These are phyloP conservation scores for Tagetes patula DNA, from an alignment of 129 eudicot genomes.

Conservation along the genomic window DNA sequence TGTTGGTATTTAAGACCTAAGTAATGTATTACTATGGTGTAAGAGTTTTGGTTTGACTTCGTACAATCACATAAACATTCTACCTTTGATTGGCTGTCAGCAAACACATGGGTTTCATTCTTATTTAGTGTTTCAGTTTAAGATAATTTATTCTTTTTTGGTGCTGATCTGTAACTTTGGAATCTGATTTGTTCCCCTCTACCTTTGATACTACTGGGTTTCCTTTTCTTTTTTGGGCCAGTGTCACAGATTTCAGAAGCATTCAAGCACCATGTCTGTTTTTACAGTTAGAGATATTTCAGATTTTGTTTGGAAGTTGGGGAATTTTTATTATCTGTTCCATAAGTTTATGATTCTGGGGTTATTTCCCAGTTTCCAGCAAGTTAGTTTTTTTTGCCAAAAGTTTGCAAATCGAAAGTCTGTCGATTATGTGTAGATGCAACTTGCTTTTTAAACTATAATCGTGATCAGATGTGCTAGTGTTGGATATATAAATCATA, in stretches of 20 bases:
- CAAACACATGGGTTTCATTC: background rate
- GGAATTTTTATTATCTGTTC: background rate
- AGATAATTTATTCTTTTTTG: background rate
- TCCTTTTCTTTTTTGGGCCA: background rate
- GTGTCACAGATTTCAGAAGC: background rate
- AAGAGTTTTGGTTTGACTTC: background rate
- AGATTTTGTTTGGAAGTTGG: background rate
- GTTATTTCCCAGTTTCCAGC: background rate
- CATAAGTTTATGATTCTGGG: background rate
- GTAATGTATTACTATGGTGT: background rate
- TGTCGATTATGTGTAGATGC: background rate
- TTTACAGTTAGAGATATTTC: background rate
- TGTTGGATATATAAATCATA: conserved; percentile 18
- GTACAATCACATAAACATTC: background rate
- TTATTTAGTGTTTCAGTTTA: background rate
- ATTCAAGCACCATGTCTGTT: background rate
- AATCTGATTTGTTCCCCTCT: background rate
- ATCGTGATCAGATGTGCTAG: conserved; percentile 2
- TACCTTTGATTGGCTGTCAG: background rate
- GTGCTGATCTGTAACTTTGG: conserved; percentile 3
- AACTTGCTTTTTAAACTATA: background rate
- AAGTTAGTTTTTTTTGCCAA: background rate
- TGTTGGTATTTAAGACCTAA: background rate
- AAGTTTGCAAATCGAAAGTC: background rate
- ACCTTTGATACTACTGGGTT: background rate